Evolutionary conservation across 805 yeast genomes (phyloP), one percentile per base, ranked within the genome.

Genomic region (Candida silvicultrix): DNA sequence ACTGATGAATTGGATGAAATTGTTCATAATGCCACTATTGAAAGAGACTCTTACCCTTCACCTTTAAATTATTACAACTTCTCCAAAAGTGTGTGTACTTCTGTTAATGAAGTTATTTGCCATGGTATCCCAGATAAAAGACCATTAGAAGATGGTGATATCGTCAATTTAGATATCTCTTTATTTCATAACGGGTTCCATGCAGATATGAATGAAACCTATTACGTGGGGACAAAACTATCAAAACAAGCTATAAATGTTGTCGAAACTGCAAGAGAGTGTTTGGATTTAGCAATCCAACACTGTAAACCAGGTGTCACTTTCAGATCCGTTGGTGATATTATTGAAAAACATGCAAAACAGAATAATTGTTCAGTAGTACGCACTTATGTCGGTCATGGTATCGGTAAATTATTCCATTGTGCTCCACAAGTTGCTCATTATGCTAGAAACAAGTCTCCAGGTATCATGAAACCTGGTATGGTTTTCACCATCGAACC

Each of bases 401-500:
- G 99, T 52, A 85, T 83, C 49, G 89, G 92, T 57, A 71, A 70
- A 49, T 74, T 81, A 52, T 94, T 94, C 81, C 99, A 94, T 66
- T 80, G 90, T 58, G 83, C 89, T 41, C 99, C 99, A 35, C 86
- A 82, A 55, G 79, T 94, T 45, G 96, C 97, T 2, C 99, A 94
- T 66, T 94, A 94, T 62, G 95, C 94, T 20, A 83, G 81, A 56
- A 94, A 90, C 70, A 92, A 92, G 70, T 87, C 96, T 8, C 75
- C 90, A 41, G 99, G 99, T 48, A 81, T 88, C 40, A 90, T 94
- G 71, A 88, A 88, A 64, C 92, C 96, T 20, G 99, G 99, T 20
- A 86, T 90, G 84, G 89, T 87, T 14, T 94, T 94, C 73, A 94
- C 99, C 20, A 88, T 94, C 47, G 99, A 94, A 68, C 99, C 99